Percentiles rank a stretch among this genome's conserved stretches.
Conservation (phyloP, 1,139 yeast genomes). For the Scheffersomyces quercinus region DNA sequence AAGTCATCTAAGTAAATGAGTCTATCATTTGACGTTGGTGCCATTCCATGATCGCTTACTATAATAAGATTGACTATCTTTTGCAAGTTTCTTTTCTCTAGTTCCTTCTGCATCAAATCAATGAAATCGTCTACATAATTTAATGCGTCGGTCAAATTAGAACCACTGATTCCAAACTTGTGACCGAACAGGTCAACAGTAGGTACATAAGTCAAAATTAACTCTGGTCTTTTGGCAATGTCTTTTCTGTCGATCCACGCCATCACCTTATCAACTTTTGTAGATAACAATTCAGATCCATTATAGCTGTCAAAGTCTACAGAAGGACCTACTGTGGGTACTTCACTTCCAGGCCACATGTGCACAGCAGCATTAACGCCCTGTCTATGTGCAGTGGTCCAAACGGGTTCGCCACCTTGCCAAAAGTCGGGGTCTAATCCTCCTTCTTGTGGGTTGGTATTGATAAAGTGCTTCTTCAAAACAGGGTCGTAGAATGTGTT, state of each 20-base stretch:
- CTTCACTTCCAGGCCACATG: conserved; percentile 97
- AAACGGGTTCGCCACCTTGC: conserved; percentile 85
- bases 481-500: conserved; percentile 75
- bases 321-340: conserved; percentile 48
- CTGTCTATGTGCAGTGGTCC: conserved; percentile 75
- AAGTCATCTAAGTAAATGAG: conserved; percentile 69
- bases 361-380: conserved; percentile 76
- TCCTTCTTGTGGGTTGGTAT: conserved; percentile 59
- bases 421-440: conserved; percentile 66
- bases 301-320: conserved; percentile 62
- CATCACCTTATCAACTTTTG: conserved; percentile 58
- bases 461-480: conserved; percentile 57
- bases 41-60: conserved; percentile 94
- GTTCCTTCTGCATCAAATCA: conserved; percentile 45
- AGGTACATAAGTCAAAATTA: conserved; percentile 80
- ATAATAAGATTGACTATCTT: conserved; percentile 71
- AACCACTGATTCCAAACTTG: conserved; percentile 64
- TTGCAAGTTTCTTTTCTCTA: conserved; percentile 55
- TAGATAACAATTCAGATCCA: conserved; percentile 57
- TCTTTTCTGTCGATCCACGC: conserved; percentile 64
- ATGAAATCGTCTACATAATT: conserved; percentile 66
- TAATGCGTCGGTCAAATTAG: conserved; percentile 55
- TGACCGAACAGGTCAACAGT: conserved; percentile 79
- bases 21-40: conserved; percentile 73
- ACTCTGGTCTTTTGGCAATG: conserved; percentile 62